Percentiles rank a stretch among this genome's conserved stretches.
These are phyloP conservation scores for Oryza rufipogon DNA, from an alignment of 176 grass and related monocot species.

Conservation along the genomic window DNA sequence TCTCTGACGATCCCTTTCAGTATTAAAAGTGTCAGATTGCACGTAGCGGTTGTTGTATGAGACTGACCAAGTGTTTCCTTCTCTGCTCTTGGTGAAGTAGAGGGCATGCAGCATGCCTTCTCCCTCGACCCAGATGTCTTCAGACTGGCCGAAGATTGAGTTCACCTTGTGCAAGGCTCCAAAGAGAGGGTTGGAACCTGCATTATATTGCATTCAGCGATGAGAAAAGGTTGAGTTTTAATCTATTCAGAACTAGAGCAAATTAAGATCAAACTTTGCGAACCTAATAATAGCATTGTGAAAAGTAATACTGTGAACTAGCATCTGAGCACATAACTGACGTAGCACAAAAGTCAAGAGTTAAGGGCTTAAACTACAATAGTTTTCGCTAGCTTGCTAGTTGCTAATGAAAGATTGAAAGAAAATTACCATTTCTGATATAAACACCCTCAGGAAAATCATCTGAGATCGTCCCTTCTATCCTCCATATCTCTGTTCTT, in stretches of 20 bases:
- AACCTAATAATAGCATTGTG: no score
- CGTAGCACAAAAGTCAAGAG: no score
- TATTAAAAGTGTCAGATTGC: neutral
- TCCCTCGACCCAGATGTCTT: conserved; percentile 30
- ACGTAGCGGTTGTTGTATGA: conserved; percentile 34
- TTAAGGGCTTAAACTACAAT: no score
- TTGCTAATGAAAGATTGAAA: no score
- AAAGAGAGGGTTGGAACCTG: conserved; percentile 29
- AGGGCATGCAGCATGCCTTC: conserved; percentile 43
- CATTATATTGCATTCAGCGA: no score
- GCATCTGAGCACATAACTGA: no score
- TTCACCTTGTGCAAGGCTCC: neutral
- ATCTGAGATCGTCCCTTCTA: conserved; percentile 19
- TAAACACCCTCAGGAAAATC: conserved; percentile 53
- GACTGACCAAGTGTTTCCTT: neutral
- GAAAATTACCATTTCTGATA: conserved; percentile 40
- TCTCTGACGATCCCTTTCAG: neutral
- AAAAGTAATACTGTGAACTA: no score
- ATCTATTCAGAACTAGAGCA: no score
- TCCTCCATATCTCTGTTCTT: neutral
- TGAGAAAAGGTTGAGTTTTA: no score
- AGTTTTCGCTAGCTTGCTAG: no score
- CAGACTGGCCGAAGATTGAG: conserved; percentile 14
- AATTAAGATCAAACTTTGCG: neutral
- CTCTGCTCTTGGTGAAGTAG: neutral